Conservation (phyloP, 768 basidiomycete genomes). For the Pleurotus eryngii region DNA sequence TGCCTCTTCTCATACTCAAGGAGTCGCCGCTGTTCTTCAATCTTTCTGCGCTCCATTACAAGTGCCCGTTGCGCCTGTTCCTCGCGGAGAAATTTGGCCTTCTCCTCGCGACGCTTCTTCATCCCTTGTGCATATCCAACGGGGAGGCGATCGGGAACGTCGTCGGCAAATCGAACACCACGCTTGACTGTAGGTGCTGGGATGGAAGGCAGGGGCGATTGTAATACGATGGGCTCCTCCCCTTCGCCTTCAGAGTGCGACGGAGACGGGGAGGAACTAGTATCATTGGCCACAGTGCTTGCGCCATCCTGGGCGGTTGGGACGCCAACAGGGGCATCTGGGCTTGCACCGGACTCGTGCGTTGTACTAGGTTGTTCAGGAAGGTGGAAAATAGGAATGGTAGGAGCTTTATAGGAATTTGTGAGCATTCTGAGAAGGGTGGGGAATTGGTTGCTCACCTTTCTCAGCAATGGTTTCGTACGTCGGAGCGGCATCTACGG, state of each 20-base stretch:
- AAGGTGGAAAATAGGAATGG: neutral
- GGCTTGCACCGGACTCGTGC: too few species aligned
- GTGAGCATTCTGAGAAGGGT: too few species aligned
- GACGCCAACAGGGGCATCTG: constrained; percentile 6
- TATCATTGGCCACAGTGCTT: constrained; percentile 1
- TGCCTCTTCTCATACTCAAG: constrained; percentile 40
- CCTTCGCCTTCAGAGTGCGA: constrained; percentile 8
- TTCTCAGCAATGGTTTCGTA: neutral
- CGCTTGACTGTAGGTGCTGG: constrained; percentile 36
- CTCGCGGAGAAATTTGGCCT: constrained; percentile 60
- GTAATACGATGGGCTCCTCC: constrained; percentile 11
- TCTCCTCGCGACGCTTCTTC: constrained; percentile 72
- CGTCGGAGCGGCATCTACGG: constrained; percentile 13
- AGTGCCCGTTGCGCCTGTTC: constrained; percentile 52
- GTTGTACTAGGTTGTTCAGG: too few species aligned
- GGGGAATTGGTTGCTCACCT: too few species aligned
- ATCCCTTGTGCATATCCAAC: constrained; percentile 66
- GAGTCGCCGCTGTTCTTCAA: constrained; percentile 40
- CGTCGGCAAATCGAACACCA: constrained; percentile 63
- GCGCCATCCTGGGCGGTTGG: constrained; percentile 11
- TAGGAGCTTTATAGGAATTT: too few species aligned
- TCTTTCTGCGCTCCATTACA: constrained; percentile 39
- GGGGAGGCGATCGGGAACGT: constrained; percentile 67
- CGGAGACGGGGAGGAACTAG: constrained; percentile 11
- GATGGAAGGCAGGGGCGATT: neutral